Evolutionary conservation across 441 rosid genomes (phyloP).

Genomic region (Erysimum cheiri): DNA sequence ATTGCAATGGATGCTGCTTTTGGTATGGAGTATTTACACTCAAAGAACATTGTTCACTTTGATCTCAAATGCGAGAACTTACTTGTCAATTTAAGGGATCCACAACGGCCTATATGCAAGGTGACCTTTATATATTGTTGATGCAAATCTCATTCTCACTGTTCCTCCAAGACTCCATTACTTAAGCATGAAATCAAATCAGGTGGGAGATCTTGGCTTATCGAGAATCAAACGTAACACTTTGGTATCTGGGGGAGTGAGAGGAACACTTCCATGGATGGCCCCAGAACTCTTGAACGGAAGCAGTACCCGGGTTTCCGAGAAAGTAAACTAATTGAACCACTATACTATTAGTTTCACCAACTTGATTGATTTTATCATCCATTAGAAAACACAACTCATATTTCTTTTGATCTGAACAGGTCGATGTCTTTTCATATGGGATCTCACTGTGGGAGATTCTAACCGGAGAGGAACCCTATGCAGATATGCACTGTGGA

Average conservation of each 20-base stretch:
- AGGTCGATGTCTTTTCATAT: slow-evolving; percentile 92
- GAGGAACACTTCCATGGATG: slow-evolving; percentile 87
- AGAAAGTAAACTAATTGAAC: slow-evolving; percentile 51
- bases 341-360: slow-evolving; percentile 2
- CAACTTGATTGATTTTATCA: background rate
- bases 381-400: background rate
- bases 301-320: slow-evolving; percentile 64
- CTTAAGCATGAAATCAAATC: background rate
- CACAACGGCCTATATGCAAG: slow-evolving; percentile 81
- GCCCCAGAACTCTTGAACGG: slow-evolving; percentile 77
- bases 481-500: slow-evolving; percentile 90
- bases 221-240: slow-evolving; percentile 79
- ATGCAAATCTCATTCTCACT: background rate
- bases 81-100: slow-evolving; percentile 72
- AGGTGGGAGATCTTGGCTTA: slow-evolving; percentile 80
- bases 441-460: slow-evolving; percentile 95
- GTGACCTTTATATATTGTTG: slow-evolving; percentile 37
- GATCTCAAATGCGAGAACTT: slow-evolving; percentile 77
- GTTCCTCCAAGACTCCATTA: background rate
- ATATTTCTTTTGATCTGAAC: background rate
- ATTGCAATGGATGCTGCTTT: slow-evolving; percentile 79
- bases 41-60: slow-evolving; percentile 73
- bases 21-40: slow-evolving; percentile 79
- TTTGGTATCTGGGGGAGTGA: slow-evolving; percentile 71
- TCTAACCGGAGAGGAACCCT: slow-evolving; percentile 87